Conservation (phyloP, 306 rosid genomes). For the Prunus persica region DNA sequence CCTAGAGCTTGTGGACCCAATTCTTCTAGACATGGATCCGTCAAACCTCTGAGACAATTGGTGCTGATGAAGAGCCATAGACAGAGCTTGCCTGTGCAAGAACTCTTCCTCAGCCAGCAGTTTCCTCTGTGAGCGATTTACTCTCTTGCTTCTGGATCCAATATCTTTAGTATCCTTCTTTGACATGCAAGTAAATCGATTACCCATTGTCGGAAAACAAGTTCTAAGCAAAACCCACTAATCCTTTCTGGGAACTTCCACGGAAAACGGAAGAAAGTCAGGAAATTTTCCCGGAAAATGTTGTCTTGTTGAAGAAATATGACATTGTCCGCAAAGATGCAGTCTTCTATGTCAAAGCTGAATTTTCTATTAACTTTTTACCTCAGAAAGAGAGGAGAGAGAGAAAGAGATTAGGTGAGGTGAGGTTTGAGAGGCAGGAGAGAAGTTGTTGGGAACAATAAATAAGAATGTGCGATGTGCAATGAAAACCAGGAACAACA, state of each 20-base stretch:
- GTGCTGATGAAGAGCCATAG: slow-evolving; percentile 90
- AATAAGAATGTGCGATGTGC: background rate
- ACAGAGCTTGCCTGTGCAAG: slow-evolving; percentile 83
- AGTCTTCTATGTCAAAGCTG: background rate
- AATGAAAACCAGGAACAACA: background rate
- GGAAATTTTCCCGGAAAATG: slow-evolving; percentile 13
- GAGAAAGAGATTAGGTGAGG: slow-evolving; percentile 17
- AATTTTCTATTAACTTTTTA: background rate
- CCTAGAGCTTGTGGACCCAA: slow-evolving; percentile 85
- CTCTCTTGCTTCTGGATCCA: slow-evolving; percentile 91
- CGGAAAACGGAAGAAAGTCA: slow-evolving; percentile 1
- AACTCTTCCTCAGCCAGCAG: slow-evolving; percentile 73
- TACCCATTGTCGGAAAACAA: slow-evolving; percentile 55
- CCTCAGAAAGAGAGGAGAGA: background rate
- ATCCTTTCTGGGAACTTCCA: background rate
- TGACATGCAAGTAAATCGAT: slow-evolving; percentile 78
- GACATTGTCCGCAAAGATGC: background rate
- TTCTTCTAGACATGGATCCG: slow-evolving; percentile 89
- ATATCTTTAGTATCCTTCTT: slow-evolving; percentile 68
- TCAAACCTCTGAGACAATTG: slow-evolving; percentile 96
- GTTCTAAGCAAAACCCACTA: slow-evolving; percentile 12
- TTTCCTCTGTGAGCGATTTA: slow-evolving; percentile 88
- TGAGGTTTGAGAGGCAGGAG: slow-evolving; percentile 1
- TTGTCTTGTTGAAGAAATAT: background rate
- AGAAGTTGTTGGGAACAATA: slow-evolving; percentile 35